These are phyloP conservation scores for Ganoderma resinaceum DNA, from an alignment of 1,284 basidiomycete species.

Conservation along the genomic window DNA sequence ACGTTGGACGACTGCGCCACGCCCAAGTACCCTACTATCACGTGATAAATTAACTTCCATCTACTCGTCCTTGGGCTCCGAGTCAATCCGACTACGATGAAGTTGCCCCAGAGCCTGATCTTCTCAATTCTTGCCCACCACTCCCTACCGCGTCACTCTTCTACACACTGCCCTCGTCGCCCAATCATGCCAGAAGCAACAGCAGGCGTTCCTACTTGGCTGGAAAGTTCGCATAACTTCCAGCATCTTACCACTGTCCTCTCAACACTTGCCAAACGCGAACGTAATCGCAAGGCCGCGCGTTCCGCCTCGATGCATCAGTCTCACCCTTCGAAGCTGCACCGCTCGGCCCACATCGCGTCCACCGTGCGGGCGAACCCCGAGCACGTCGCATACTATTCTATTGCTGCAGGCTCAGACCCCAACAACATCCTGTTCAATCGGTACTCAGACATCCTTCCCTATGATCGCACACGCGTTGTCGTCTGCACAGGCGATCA, in stretches of 20 bases:
- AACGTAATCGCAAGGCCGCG: slow-evolving; percentile 44
- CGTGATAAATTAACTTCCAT: neutral
- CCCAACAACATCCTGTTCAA: slow-evolving; percentile 57
- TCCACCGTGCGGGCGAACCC: slow-evolving; percentile 32
- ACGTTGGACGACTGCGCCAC: neutral
- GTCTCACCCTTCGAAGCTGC: slow-evolving; percentile 36
- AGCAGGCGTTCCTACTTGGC: slow-evolving; percentile 37
- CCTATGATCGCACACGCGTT: slow-evolving; percentile 83
- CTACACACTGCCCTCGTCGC: neutral
- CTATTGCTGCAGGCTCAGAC: slow-evolving; percentile 55
- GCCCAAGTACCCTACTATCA: neutral
- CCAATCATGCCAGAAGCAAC: slow-evolving; percentile 16
- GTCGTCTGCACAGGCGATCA: slow-evolving; percentile 46
- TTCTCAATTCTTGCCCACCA: neutral
- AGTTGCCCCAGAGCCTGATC: neutral
- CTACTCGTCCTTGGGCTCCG: neutral
- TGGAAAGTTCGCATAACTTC: slow-evolving; percentile 39
- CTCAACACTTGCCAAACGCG: slow-evolving; percentile 49
- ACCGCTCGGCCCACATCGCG: slow-evolving; percentile 33
- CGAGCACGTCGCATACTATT: slow-evolving; percentile 54
- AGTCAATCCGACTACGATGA: neutral
- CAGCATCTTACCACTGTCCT: slow-evolving; percentile 46
- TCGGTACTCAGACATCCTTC: slow-evolving; percentile 76
- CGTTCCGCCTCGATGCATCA: slow-evolving; percentile 45
- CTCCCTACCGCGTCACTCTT: neutral